Percentiles rank a stretch among this genome's conserved stretches.
Evolutionary conservation across 768 basidiomycete genomes (phyloP).

Genomic region (Cystobasidium onofrii): DNA sequence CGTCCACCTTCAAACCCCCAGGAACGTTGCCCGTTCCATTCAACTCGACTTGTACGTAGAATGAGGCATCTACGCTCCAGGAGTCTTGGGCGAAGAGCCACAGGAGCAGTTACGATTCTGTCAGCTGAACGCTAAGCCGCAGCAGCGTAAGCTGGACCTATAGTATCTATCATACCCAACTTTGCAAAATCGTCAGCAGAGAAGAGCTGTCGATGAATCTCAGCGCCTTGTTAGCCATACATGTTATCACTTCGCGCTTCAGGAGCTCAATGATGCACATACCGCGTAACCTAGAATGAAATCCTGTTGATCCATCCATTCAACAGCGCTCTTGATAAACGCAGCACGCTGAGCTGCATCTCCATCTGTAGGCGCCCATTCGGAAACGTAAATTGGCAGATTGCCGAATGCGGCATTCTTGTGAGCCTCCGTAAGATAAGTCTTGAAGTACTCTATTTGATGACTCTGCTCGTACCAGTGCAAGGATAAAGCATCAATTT

Average conservation of each 20-base stretch:
- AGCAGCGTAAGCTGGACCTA: not conserved
- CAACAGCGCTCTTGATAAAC: not conserved
- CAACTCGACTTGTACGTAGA: too few relatives aligned
- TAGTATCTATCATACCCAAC: not conserved
- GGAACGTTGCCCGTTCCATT: too few relatives aligned
- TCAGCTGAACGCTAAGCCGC: too few relatives aligned
- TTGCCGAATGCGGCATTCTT: not conserved
- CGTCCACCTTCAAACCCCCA: too few relatives aligned
- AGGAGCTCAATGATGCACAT: not conserved
- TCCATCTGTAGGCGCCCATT: not conserved
- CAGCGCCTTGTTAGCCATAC: not conserved
- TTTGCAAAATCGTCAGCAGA: not conserved
- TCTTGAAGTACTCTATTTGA: not conserved
- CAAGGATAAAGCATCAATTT: not conserved
- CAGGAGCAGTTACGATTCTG: too few relatives aligned
- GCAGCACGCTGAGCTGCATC: not conserved
- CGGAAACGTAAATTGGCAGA: not conserved
- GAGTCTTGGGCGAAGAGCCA: too few relatives aligned
- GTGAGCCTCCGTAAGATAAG: not conserved
- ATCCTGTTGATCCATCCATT: conserved; percentile 1
- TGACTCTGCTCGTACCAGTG: not conserved
- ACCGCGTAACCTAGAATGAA: not conserved
- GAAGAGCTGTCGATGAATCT: not conserved
- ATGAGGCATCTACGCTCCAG: too few relatives aligned
- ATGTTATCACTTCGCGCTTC: too few relatives aligned